Conservation (phyloP, 108 stramenopile species). For the Nitzschia sp. region DNA sequence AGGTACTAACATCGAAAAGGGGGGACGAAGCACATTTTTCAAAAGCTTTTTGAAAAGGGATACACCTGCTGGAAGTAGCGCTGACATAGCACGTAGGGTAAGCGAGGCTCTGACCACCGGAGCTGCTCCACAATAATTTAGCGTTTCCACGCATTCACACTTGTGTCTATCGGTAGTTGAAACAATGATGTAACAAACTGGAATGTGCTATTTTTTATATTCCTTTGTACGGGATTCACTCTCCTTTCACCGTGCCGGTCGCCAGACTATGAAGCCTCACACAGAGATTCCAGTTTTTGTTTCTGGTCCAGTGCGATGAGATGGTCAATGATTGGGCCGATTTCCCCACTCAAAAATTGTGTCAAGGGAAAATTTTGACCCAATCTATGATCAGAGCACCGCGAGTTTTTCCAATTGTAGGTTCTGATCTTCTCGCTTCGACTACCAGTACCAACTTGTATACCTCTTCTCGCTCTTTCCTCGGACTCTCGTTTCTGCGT, state of each 20-base stretch:
- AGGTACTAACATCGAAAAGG: background rate
- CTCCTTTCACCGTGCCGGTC: too few relatives aligned
- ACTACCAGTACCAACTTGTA: slow-evolving; percentile 93
- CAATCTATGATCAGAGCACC: slow-evolving; percentile 91
- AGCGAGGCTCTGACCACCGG: background rate
- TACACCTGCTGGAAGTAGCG: background rate
- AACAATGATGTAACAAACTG: too few relatives aligned
- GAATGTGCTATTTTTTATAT: too few relatives aligned
- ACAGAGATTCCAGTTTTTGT: slow-evolving; percentile 48
- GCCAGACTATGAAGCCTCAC: too few relatives aligned
- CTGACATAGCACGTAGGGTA: background rate
- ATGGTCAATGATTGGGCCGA: slow-evolving; percentile 73
- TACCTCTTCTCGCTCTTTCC: slow-evolving; percentile 74
- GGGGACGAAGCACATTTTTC: background rate
- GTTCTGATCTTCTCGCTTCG: slow-evolving; percentile 95
- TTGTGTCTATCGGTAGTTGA: too few relatives aligned
- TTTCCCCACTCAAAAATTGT: slow-evolving; percentile 73
- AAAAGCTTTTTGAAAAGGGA: slow-evolving; percentile 5
- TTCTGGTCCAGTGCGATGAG: slow-evolving; percentile 85
- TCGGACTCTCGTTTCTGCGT: slow-evolving; percentile 80
- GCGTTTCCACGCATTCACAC: too few relatives aligned
- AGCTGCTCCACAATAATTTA: background rate
- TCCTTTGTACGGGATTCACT: too few relatives aligned
- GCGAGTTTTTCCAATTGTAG: slow-evolving; percentile 98
- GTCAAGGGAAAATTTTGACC: slow-evolving; percentile 82